These are phyloP conservation scores for Colletotrichum tanaceti DNA, from an alignment of 2,329 filamentous ascomycete genomes.

Conservation along the genomic window DNA sequence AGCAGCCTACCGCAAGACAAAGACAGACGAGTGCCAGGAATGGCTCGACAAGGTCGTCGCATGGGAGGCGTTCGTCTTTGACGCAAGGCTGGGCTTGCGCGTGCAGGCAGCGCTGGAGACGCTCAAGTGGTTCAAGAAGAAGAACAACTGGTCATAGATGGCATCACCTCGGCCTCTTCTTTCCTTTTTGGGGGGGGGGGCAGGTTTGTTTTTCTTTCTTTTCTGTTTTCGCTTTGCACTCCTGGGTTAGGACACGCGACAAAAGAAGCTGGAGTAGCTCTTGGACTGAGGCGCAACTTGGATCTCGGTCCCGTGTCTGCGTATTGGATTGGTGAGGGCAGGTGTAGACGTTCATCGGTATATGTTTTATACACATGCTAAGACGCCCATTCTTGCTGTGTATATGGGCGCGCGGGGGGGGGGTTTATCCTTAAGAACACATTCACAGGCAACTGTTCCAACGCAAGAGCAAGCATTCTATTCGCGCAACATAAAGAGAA, in stretches of 20 bases:
- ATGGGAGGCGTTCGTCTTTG: slow-evolving; percentile 79
- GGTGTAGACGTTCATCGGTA: slow-evolving; percentile 15
- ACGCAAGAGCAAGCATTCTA: background rate
- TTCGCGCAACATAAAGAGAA: background rate
- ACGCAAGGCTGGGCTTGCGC: slow-evolving; percentile 79
- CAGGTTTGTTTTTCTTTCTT: too few relatives aligned
- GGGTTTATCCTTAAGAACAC: slow-evolving; percentile 20
- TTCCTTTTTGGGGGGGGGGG: background rate
- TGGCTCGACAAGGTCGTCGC: slow-evolving; percentile 74
- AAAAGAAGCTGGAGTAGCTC: too few relatives aligned
- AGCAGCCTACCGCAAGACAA: slow-evolving; percentile 55
- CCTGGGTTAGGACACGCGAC: too few relatives aligned
- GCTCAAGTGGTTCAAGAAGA: slow-evolving; percentile 64
- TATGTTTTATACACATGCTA: slow-evolving; percentile 14
- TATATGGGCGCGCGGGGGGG: slow-evolving; percentile 4
- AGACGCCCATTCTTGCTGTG: slow-evolving; percentile 10
- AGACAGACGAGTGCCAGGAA: slow-evolving; percentile 70
- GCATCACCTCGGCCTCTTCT: background rate
- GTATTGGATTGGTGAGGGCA: background rate
- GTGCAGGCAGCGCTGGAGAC: slow-evolving; percentile 77
- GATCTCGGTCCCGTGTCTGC: background rate
- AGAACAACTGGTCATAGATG: slow-evolving; percentile 49
- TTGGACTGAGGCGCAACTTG: slow-evolving; percentile 1
- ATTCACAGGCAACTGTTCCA: slow-evolving; percentile 22
- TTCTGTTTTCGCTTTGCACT: too few relatives aligned